Base-by-base conservation (phyloP, 2,329 filamentous ascomycete species). In the Piedraia hortae region DNA sequence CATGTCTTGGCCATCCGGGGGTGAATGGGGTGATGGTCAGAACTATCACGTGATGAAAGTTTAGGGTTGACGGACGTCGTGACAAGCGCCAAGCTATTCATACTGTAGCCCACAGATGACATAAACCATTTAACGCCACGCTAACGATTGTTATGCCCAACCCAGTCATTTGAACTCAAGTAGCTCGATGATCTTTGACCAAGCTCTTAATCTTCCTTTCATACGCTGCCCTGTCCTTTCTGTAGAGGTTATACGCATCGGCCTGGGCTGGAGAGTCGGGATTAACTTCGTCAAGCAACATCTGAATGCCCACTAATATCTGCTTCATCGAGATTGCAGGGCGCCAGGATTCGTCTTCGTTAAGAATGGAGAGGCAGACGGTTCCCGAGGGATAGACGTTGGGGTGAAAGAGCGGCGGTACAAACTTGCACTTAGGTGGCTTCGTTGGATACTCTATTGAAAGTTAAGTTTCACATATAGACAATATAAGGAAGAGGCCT, bases 331-430 rank as follows among this genome's bases (percentile, higher is more conserved):
- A 97, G 39, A 97, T 97, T 4, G 85, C 82, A 1, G 85, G 88
- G 47, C 89, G 88, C 85, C 88, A 97, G 4, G 74, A 80, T 45
- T 97, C 85, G 38, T 97, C 85, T 46, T 97, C 88, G 50, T 93
- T 97, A 33, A 97, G 52, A 34, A 97, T 97, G 13, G 77, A 90
- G 11, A 97, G 60, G 43, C 85, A 97, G 29, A 97, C 85, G 21
- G 85, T 97, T 34, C 85, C 88, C 1, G 82, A 93, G 0, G 85
- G 85, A 44, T 97, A 97, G 34, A 97, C 85, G 45, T 97, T 97
- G 1, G 85, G 85, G 42, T 97, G 85, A 53, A 97, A 97, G 18
- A 97, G 64, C 11, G 85, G 82, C 7, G 85, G 85, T 0, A 70
- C 63, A 42, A 97, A 97, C 60, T 90, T 91, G 66, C 85, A 97